Evolutionary conservation across 805 yeast species (phyloP), one percentile per base, ranked within the genome.

Genomic region (Saccharomycopsis guyanensis): DNA sequence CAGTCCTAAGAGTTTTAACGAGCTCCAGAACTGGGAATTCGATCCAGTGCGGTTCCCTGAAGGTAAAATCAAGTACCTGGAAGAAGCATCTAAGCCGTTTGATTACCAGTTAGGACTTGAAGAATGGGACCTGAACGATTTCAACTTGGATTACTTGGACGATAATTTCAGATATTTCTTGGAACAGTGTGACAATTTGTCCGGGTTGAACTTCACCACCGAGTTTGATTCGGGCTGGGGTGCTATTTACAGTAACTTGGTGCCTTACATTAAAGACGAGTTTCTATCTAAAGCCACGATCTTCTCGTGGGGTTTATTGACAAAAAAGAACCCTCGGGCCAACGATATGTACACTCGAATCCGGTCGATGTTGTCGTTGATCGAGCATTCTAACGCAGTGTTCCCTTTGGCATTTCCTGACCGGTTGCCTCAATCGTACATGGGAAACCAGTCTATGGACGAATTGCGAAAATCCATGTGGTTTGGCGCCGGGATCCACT

Each of bases 161-260:
- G 70, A 69, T 2, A 63, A 65, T 3, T 75, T 88, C 46, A 69
- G 96, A 46, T 62, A 66, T 1, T 63, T 73, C 35, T 57, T 93
- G 12, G 98, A 91, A 58, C 73, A 76, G 50, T 80, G 93, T 59
- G 97, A 93, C 59, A 61, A 68, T 23, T 58, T 89, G 16, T 75
- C 73, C 45, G 96, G 96, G 0, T 48, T 93, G 7, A 84, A 83
- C 54, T 42, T 86, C 0, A 57, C 80, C 2, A 73, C 83, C 0
- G 96, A 88, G 43, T 54, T 81, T 2, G 95, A 86, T 57, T 70
- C 77, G 19, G 84, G 82, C 0, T 91, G 97, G 97, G 82, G 87
- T 41, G 95, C 95, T 0, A 78, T 84, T 55, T 62, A 85, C 3
- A 59, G 64, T 35, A 69, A 70, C 39, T 53, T 79, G 51, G 48